Base-by-base conservation (phyloP, 2,329 filamentous ascomycete genomes). In the Pezicula rhizophila region DNA sequence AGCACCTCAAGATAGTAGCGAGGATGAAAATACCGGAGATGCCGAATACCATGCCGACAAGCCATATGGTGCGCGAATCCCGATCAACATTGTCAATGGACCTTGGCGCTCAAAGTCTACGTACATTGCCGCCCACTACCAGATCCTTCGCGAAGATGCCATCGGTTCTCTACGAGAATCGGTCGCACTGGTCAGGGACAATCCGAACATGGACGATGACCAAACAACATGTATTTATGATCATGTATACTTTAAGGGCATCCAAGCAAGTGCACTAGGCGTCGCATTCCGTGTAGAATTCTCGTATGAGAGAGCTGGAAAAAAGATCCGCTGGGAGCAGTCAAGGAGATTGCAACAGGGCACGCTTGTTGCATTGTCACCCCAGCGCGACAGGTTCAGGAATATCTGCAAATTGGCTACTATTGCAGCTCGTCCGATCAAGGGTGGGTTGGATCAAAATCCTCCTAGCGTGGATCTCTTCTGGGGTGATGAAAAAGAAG, bases 391-490 rank as follows among this genome's bases (percentile, higher is more conserved):
- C 58, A 71, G 69, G 6, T 95, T 95, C 59, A 61, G 70, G 25
- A 78, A 64, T 0, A 73, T 79, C 28, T 90, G 87, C 55, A 78
- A 84, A 37, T 72, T 93, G 3, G 90, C 85, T 0, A 73, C 81
- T 2, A 77, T 96, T 18, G 87, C 86, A 5, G 86, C 86, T 14
- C 76, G 88, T 11, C 80, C 82, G 0, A 64, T 89, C 3, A 67
- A 72, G 1, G 71, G 68, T 11, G 79, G 78, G 0, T 67, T 95
- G 0, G 75, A 85, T 35, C 73, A 79, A 28, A 78, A 80, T 39
- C 84, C 86, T 0, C 85, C 87, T 0, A 77, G 84, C 31, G 76
- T 96, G 14, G 89, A 96, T 55, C 70, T 96, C 0, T 84, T 85
- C 60, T 91, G 89, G 70, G 77, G 79, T 0, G 66, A 76, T 7